Percentiles rank a stretch among this genome's conserved stretches.
These are phyloP conservation scores for Mycocentrospora acerina DNA, from an alignment of 2,329 filamentous ascomycete genomes.

Conservation along the genomic window DNA sequence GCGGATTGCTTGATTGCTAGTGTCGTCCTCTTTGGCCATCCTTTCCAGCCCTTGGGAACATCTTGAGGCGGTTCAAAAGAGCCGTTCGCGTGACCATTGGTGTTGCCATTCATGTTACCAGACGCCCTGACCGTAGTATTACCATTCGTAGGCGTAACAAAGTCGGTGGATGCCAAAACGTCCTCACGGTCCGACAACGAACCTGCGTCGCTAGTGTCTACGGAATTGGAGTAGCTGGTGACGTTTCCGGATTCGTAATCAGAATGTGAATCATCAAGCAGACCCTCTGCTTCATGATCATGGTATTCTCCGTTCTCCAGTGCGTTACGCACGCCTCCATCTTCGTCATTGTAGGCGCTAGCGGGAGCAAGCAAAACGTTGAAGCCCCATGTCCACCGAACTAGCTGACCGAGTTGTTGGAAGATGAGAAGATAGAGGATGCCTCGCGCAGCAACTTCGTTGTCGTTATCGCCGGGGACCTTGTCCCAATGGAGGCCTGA, in stretches of 20 bases:
- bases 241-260: conserved; percentile 50
- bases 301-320: conserved; percentile 58
- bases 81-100: conserved; percentile 42
- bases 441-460: conserved; percentile 88
- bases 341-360: conserved; percentile 68
- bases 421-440: conserved; percentile 97
- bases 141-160: conserved; percentile 52
- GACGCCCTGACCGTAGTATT: conserved; percentile 45
- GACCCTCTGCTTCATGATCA: conserved; percentile 45
- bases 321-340: conserved; percentile 43
- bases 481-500: conserved; percentile 91
- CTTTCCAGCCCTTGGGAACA: conserved; percentile 37
- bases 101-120: conserved; percentile 42
- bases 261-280: conserved; percentile 48
- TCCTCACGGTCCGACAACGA: conserved; percentile 30
- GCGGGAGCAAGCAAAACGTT: conserved; percentile 89
- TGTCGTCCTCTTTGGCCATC: conserved; percentile 34
- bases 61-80: conserved; percentile 19
- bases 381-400: conserved; percentile 98
- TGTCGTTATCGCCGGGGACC: conserved; percentile 88
- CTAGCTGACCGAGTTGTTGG: conserved; percentile 91
- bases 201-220: conserved; percentile 34
- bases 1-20: conserved; percentile 19
- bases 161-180: conserved; percentile 29
- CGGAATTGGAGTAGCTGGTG: conserved; percentile 44